Evolutionary conservation across 2,329 filamentous ascomycete genomes (phyloP).

Genomic region (Fusarium heterosporum): DNA sequence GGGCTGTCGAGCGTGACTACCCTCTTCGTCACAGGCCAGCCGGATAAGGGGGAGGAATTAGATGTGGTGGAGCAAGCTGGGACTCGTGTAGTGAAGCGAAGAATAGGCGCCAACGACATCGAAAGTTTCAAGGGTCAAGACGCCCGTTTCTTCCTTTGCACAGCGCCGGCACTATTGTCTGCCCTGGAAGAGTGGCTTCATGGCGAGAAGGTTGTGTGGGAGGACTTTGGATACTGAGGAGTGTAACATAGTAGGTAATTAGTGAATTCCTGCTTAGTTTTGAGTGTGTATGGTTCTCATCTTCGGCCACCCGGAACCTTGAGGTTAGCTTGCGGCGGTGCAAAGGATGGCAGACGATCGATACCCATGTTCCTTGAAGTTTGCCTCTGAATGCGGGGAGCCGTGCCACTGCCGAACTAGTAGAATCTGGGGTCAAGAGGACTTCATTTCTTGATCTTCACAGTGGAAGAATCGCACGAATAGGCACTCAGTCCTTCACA

Average conservation of each 20-base stretch:
- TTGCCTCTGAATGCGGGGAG: conserved; percentile 33
- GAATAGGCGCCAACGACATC: conserved; percentile 59
- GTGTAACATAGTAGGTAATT: background rate
- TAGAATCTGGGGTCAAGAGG: conserved; percentile 24
- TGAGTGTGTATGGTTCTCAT: conserved; percentile 2
- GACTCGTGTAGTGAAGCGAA: conserved; percentile 50
- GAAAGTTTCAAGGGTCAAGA: conserved; percentile 52
- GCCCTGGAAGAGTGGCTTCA: conserved; percentile 63
- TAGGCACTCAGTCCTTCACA: background rate
- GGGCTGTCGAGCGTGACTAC: conserved; percentile 64
- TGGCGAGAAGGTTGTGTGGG: conserved; percentile 66
- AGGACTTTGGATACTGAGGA: conserved; percentile 70
- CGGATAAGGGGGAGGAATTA: conserved; percentile 52
- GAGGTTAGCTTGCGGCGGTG: conserved; percentile 20
- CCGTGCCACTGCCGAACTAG: conserved; percentile 20
- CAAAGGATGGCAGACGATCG: conserved; percentile 18
- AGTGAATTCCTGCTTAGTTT: background rate
- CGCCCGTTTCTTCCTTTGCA: conserved; percentile 65
- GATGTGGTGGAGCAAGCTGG: conserved; percentile 53
- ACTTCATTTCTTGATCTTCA: conserved; percentile 11
- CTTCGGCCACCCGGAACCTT: conserved; percentile 30
- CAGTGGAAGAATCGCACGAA: background rate
- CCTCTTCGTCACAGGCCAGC: conserved; percentile 73
- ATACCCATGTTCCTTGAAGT: conserved; percentile 9
- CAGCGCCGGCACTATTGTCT: conserved; percentile 57